Conservation (phyloP, 345 rosid genomes). For the Eucalyptus marginata region DNA sequence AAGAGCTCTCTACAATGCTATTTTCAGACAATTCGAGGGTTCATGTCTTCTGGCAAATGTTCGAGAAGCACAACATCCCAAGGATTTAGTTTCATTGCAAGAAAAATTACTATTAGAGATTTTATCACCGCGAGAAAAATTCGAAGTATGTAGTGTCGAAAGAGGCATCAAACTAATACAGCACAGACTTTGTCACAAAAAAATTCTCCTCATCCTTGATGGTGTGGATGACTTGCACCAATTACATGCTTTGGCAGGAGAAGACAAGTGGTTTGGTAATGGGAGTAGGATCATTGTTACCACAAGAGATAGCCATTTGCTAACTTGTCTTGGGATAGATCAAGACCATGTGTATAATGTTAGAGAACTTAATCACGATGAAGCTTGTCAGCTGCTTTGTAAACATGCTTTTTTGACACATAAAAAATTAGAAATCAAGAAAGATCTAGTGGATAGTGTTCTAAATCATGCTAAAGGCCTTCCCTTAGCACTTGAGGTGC, state of each 20-base stretch:
- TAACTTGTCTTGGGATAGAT: accelerated
- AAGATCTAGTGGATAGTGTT: too few species aligned
- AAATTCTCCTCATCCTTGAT: background rate
- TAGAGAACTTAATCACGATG: accelerated
- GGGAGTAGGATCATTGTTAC: too few species aligned
- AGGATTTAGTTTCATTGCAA: background rate
- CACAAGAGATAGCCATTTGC: too few species aligned
- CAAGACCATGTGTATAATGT: too few species aligned
- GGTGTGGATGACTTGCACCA: accelerated
- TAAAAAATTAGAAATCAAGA: accelerated
- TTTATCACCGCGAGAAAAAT: background rate
- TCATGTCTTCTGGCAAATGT: too few species aligned
- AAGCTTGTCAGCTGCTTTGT: accelerated
- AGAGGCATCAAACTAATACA: background rate
- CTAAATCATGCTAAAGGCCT: too few species aligned
- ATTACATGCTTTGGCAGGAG: accelerated
- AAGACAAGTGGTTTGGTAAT: too few species aligned
- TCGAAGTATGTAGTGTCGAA: background rate
- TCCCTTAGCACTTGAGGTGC: too few species aligned
- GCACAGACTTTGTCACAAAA: background rate
- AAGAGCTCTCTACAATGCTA: too few species aligned
- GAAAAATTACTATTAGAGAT: accelerated
- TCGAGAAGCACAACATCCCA: too few species aligned
- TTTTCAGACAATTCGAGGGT: too few species aligned
- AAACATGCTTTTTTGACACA: too few species aligned